phyloP scores from a whole-genome alignment of 306 rosid species.

The Hippophae rhamnoides region DNA sequence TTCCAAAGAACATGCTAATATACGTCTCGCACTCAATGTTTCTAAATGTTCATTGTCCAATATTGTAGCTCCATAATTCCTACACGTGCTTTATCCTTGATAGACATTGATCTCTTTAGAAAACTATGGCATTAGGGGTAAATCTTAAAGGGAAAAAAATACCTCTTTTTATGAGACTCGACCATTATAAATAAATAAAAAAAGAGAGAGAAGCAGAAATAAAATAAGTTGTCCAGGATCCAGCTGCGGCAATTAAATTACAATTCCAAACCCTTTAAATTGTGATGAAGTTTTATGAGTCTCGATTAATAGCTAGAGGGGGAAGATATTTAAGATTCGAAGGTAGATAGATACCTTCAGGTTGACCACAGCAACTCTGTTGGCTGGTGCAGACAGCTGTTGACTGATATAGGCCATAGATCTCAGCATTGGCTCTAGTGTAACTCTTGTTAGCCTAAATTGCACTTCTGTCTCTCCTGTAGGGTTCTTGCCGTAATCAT shows the following conservation, averaged over 20 bases:
- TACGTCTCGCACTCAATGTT: background rate
- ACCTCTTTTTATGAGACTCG: too few relatives aligned
- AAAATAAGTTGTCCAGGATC: too few relatives aligned
- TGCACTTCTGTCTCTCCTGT: conserved; percentile 60
- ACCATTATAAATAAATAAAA: too few relatives aligned
- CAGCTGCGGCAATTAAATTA: too few relatives aligned
- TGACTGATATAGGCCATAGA: conserved; percentile 67
- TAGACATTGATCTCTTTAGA: background rate
- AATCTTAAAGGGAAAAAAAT: too few relatives aligned
- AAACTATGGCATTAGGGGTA: background rate
- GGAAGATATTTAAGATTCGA: background rate
- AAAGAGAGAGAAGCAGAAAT: too few relatives aligned
- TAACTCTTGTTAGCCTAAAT: conserved; percentile 54
- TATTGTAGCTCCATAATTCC: conserved; percentile 1
- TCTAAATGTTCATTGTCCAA: background rate
- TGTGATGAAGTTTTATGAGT: background rate
- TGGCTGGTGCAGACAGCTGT: conserved; percentile 55
- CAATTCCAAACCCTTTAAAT: too few relatives aligned
- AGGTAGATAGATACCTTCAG: conserved; percentile 38
- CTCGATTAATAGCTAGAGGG: background rate
- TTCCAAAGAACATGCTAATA: too few relatives aligned
- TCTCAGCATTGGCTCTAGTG: conserved; percentile 72
- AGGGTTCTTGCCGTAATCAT: conserved; percentile 57
- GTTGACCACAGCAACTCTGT: conserved; percentile 70
- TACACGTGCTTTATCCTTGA: background rate